These are phyloP conservation scores for Pythium dissotocum DNA, from an alignment of 352 stramenopile genomes.

Conservation along the genomic window DNA sequence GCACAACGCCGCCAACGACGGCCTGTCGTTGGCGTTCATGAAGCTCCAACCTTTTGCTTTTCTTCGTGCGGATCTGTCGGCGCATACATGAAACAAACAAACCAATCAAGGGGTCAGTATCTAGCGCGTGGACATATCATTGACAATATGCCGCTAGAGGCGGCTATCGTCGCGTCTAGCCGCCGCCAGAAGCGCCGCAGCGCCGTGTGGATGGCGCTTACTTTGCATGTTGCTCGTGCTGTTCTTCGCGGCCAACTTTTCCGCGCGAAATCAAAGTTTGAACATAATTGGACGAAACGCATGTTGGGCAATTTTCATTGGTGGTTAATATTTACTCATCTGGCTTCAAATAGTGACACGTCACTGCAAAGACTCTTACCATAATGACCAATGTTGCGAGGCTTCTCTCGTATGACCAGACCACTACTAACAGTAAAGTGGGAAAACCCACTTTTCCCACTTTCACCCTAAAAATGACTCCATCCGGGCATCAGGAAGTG, in stretches of 20 bases:
- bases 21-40: background rate
- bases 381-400: no score
- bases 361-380: background rate
- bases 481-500: no score
- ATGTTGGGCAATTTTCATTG: background rate
- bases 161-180: background rate
- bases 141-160: background rate
- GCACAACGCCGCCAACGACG: background rate
- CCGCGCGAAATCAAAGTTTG: constrained; percentile 6
- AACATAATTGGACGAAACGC: constrained; percentile 14
- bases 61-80: constrained; percentile 76
- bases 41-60: constrained; percentile 70
- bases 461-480: no score
- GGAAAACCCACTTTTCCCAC: no score
- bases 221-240: constrained; percentile 21
- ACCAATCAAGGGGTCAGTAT: background rate
- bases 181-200: background rate
- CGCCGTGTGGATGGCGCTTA: background rate
- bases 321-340: background rate
- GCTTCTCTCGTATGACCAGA: no score
- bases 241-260: background rate
- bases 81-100: background rate
- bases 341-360: constrained; percentile 6
- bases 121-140: background rate
- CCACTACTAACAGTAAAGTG: no score